Percentiles rank a stretch among this genome's conserved stretches.
phyloP scores from a whole-genome alignment of 805 yeast genomes.

The Phaffomyces antillensis region DNA sequence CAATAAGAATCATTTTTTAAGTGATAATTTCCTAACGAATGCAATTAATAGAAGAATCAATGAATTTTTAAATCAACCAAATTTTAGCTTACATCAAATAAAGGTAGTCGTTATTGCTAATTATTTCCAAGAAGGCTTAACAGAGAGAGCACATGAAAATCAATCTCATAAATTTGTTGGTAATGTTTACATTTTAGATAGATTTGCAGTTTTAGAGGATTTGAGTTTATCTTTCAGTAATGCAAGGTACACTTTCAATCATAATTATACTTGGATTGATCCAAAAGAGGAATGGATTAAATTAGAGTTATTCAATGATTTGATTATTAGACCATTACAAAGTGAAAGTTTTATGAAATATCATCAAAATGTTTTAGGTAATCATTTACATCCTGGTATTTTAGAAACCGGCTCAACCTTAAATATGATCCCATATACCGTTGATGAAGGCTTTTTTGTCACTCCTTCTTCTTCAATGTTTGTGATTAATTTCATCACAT shows the following conservation, averaged over 20 bases:
- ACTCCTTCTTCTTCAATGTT: conserved; percentile 17
- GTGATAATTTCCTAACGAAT: conserved; percentile 13
- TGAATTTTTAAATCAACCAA: conserved; percentile 13
- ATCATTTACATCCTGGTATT: conserved; percentile 14
- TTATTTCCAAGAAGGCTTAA: conserved; percentile 19
- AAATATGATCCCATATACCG: conserved; percentile 17
- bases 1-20: conserved; percentile 13
- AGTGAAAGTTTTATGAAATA: conserved; percentile 16
- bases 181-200: conserved; percentile 16
- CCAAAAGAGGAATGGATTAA: conserved; percentile 18
- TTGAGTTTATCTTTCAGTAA: conserved; percentile 16
- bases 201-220: conserved; percentile 15
- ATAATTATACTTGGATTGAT: conserved; percentile 19
- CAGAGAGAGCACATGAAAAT: conserved; percentile 19
- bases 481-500: conserved; percentile 15
- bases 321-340: conserved; percentile 17
- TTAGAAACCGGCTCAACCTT: conserved; percentile 18
- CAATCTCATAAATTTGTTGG: conserved; percentile 22
- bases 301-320: conserved; percentile 18
- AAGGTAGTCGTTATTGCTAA: conserved; percentile 16
- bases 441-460: conserved; percentile 14
- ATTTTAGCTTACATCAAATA: conserved; percentile 11
- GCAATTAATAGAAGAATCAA: conserved; percentile 14
- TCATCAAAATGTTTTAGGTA: conserved; percentile 18
- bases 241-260: conserved; percentile 18